These are phyloP conservation scores for Golubevia sp. DNA, from an alignment of 1,284 basidiomycete genomes.

Conservation along the genomic window DNA sequence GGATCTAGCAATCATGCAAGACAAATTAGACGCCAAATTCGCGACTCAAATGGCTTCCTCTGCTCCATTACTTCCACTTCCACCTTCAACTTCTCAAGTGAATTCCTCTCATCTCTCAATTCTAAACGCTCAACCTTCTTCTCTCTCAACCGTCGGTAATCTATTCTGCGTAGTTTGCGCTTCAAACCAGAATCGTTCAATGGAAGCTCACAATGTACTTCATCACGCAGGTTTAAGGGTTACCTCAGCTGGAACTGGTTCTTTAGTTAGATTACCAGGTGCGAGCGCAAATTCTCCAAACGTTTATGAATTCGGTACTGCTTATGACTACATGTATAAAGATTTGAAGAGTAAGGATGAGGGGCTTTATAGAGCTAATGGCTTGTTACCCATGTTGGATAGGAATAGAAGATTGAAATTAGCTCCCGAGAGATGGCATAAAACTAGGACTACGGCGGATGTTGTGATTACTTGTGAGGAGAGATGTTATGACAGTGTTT, in stretches of 20 bases:
- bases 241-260: constrained; percentile 53
- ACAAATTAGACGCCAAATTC: neutral
- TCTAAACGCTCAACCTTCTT: constrained; percentile 1
- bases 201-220: constrained; percentile 56
- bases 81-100: neutral
- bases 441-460: constrained; percentile 46
- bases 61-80: constrained; percentile 7
- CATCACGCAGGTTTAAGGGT: constrained; percentile 49
- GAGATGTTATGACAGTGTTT: constrained; percentile 56
- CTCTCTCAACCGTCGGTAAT: constrained; percentile 65
- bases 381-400: constrained; percentile 56
- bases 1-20: too few species aligned
- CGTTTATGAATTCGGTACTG: constrained; percentile 57
- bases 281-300: constrained; percentile 56
- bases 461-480: constrained; percentile 61
- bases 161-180: constrained; percentile 97
- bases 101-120: neutral
- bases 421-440: constrained; percentile 57
- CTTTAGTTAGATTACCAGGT: constrained; percentile 51
- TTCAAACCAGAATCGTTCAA: constrained; percentile 78
- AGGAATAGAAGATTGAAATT: constrained; percentile 51
- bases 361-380: constrained; percentile 49
- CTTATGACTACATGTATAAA: constrained; percentile 54
- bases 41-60: constrained; percentile 3
- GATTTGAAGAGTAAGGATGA: constrained; percentile 52